phyloP scores from a whole-genome alignment of 169 alveolate species.

The Cryptosporidium parvum region DNA sequence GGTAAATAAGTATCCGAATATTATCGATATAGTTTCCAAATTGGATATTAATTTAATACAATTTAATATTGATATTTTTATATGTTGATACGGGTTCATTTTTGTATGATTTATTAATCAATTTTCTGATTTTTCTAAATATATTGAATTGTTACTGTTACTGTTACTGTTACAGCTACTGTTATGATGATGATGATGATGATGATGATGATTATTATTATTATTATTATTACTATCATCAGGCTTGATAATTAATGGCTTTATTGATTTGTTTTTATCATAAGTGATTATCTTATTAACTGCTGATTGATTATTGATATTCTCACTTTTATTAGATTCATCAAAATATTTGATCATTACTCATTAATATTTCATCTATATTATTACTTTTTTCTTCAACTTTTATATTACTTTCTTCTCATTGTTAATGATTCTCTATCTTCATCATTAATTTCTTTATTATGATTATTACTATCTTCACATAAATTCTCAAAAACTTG shows the following conservation, averaged over 20 bases:
- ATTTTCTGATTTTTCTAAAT: not conserved
- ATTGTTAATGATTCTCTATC: not conserved
- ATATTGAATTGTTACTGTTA: not conserved
- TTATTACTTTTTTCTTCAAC: conserved; percentile 4
- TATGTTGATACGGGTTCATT: not conserved
- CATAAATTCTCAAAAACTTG: not conserved
- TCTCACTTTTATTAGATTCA: not conserved
- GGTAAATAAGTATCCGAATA: conserved; percentile 50
- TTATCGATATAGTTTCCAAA: conserved; percentile 51
- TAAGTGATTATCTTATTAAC: not conserved
- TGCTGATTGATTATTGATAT: conserved; percentile 1
- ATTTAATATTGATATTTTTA: not conserved
- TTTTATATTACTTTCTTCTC: not conserved
- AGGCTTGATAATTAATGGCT: conserved; percentile 1
- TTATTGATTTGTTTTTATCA: not conserved
- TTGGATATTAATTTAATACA: conserved; percentile 11
- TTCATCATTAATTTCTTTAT: not conserved
- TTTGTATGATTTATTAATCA: not conserved
- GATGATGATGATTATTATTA: not conserved
- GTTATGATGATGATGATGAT: too few relatives aligned
- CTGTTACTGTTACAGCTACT: too few relatives aligned
- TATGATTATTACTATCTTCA: not conserved
- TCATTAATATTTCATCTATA: not conserved
- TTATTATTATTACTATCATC: not conserved
- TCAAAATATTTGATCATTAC: not conserved